A percentile compares a stretch with the other conserved stretches of the same genome.
These are phyloP conservation scores for Penicillium daleae DNA, from an alignment of 495 filamentous ascomycete species.

Conservation along the genomic window DNA sequence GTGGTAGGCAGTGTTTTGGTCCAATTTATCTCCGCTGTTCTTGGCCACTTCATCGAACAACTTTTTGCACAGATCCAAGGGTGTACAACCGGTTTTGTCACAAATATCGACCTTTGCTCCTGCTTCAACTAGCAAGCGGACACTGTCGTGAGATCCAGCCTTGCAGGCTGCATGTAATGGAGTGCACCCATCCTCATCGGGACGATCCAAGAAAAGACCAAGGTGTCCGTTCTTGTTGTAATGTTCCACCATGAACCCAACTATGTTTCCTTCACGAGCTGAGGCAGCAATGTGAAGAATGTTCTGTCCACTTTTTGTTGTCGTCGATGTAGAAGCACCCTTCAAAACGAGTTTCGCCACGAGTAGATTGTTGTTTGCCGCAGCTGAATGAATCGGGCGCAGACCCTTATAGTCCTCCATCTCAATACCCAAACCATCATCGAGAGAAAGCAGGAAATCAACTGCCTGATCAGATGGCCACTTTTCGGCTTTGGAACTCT, in stretches of 20 bases:
- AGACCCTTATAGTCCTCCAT: background rate
- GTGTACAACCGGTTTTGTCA: constrained; percentile 1
- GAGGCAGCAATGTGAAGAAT: constrained; percentile 9
- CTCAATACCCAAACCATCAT: background rate
- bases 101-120: background rate
- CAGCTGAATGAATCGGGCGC: constrained; percentile 4
- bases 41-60: background rate
- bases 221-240: background rate
- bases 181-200: background rate
- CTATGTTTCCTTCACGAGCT: background rate
- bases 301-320: background rate
- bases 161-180: constrained; percentile 9
- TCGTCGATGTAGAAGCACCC: constrained; percentile 3
- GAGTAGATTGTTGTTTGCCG: background rate
- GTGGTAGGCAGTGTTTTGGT: background rate
- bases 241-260: constrained; percentile 5
- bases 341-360: constrained; percentile 5
- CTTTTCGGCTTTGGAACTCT: background rate
- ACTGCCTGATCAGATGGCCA: constrained; percentile 1
- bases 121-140: constrained; percentile 2
- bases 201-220: background rate
- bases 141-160: constrained; percentile 1
- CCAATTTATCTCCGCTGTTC: background rate
- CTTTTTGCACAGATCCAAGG: background rate
- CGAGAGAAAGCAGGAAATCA: background rate